phyloP scores from a whole-genome alignment of 129 eudicot species.

The Mikania micrantha region DNA sequence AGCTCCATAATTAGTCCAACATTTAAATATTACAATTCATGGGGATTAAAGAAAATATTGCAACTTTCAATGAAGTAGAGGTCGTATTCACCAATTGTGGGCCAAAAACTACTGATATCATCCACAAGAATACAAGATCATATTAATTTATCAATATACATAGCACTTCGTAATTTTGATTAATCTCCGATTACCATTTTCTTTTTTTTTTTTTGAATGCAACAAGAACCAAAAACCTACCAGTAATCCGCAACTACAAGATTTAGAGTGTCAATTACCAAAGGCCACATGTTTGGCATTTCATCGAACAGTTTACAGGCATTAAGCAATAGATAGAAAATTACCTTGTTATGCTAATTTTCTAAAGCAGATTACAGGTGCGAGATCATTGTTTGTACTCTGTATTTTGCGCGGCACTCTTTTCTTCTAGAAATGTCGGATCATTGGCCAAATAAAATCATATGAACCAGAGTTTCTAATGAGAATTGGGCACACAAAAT shows the following conservation, averaged over 20 bases:
- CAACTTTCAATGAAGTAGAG: neutral
- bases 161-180: neutral
- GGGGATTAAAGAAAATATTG: neutral
- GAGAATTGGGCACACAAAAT: too few relatives aligned
- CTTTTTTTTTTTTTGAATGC: neutral
- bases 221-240: neutral
- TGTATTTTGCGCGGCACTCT: too few relatives aligned
- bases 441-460: neutral
- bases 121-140: neutral
- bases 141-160: neutral
- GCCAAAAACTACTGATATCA: neutral
- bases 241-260: neutral
- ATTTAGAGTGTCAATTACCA: neutral
- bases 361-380: too few relatives aligned
- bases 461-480: too few relatives aligned
- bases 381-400: too few relatives aligned
- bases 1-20: too few relatives aligned
- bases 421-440: neutral
- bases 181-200: neutral
- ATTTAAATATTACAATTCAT: too few relatives aligned
- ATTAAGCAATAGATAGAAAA: neutral
- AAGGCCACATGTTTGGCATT: conserved; percentile 1
- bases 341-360: conserved; percentile 11
- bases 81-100: neutral
- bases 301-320: conserved; percentile 6